A percentile compares a stretch with the other conserved stretches of the same genome.
phyloP scores from a whole-genome alignment of 2,329 filamentous ascomycete species.

The Laburnicola sp. region DNA sequence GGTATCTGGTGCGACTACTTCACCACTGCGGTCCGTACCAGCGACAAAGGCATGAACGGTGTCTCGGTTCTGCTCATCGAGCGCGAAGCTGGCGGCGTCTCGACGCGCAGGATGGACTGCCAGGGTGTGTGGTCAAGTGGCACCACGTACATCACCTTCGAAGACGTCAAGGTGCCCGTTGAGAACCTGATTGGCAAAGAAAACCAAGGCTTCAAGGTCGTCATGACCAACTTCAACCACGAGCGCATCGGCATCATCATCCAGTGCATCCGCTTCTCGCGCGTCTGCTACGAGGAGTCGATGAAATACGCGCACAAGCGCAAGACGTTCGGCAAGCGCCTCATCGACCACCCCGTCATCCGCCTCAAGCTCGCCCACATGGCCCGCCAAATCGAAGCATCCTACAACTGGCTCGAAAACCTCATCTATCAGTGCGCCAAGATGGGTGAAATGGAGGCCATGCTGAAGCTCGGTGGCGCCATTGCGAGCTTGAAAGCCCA shows the following conservation, averaged over 20 bases:
- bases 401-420: constrained; percentile 96
- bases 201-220: constrained; percentile 97
- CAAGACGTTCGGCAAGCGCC: constrained; percentile 91
- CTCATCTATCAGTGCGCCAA: constrained; percentile 88
- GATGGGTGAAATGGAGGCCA: constrained; percentile 94
- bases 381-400: constrained; percentile 95
- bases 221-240: constrained; percentile 99
- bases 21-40: constrained; percentile 92
- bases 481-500: constrained; percentile 95
- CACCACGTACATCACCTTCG: constrained; percentile 96
- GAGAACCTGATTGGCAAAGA: constrained; percentile 98
- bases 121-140: constrained; percentile 95
- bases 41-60: constrained; percentile 87
- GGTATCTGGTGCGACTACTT: constrained; percentile 97
- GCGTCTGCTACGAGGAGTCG: constrained; percentile 95
- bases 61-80: constrained; percentile 91
- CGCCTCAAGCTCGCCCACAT: constrained; percentile 97
- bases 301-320: constrained; percentile 98
- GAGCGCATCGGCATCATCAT: constrained; percentile 99
- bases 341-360: constrained; percentile 96
- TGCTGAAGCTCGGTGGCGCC: constrained; percentile 91
- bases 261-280: constrained; percentile 91
- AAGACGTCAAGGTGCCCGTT: constrained; percentile 99
- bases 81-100: constrained; percentile 79
- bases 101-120: constrained; percentile 95